These are phyloP conservation scores for Dactylonectria macrodidyma DNA, from an alignment of 2,329 filamentous ascomycete species.

Conservation along the genomic window DNA sequence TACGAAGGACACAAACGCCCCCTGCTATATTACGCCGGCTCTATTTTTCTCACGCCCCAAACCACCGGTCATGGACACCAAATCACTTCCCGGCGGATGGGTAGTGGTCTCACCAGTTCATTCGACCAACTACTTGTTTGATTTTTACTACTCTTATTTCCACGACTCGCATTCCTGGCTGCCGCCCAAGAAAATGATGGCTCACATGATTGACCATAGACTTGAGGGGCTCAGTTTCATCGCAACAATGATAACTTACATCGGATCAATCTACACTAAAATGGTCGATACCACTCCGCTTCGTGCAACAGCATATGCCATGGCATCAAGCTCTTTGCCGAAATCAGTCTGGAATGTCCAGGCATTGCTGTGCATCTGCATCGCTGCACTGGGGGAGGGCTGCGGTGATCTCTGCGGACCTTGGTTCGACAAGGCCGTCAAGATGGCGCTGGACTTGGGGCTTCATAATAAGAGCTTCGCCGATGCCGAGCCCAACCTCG, in stretches of 20 bases:
- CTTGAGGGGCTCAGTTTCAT: slow-evolving; percentile 28
- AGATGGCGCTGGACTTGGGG: slow-evolving; percentile 35
- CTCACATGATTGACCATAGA: slow-evolving; percentile 13
- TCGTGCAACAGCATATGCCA: slow-evolving; percentile 29
- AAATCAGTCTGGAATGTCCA: slow-evolving; percentile 45
- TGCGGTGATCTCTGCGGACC: background rate
- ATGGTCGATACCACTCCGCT: slow-evolving; percentile 26
- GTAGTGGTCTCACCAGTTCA: background rate
- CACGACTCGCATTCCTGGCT: slow-evolving; percentile 44
- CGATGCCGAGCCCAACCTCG: slow-evolving; percentile 24
- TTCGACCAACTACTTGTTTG: slow-evolving; percentile 26
- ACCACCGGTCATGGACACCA: slow-evolving; percentile 12
- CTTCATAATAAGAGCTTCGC: slow-evolving; percentile 41
- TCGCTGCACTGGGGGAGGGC: slow-evolving; percentile 37
- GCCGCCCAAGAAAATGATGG: slow-evolving; percentile 36
- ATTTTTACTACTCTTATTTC: slow-evolving; percentile 45
- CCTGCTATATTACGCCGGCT: slow-evolving; percentile 29
- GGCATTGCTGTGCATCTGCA: slow-evolving; percentile 38
- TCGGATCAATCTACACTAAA: slow-evolving; percentile 41
- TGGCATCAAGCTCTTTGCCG: slow-evolving; percentile 32
- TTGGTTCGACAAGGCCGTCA: slow-evolving; percentile 31
- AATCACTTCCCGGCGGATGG: slow-evolving; percentile 31
- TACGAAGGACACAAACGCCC: background rate
- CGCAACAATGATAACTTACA: slow-evolving; percentile 35
- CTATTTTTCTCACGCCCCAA: slow-evolving; percentile 20